Percentiles rank a stretch among this genome's conserved stretches.
phyloP scores from a whole-genome alignment of 2,329 filamentous ascomycete genomes.

The Penicillium italicum region DNA sequence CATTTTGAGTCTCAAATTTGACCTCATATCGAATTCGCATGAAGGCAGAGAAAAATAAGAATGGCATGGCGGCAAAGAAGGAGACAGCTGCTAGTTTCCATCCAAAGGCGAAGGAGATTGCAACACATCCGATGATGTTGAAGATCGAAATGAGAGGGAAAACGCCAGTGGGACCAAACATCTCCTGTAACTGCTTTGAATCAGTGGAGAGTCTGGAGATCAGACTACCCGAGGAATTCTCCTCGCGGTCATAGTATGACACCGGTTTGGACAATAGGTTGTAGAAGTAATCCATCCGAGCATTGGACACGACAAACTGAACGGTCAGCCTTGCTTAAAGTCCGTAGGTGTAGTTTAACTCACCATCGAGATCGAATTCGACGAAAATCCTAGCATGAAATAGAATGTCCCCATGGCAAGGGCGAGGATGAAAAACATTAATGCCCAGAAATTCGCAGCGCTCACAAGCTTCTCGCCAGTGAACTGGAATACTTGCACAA shows the following conservation, averaged over 20 bases:
- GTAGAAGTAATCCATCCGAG: conserved; percentile 32
- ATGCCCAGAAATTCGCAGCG: conserved; percentile 50
- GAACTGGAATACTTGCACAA: conserved; percentile 49
- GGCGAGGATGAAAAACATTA: conserved; percentile 57
- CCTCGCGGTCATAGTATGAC: conserved; percentile 44
- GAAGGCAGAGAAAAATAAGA: conserved; percentile 50
- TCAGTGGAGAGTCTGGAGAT: conserved; percentile 49
- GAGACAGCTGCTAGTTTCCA: conserved; percentile 73
- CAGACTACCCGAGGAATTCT: conserved; percentile 49
- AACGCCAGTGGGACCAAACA: conserved; percentile 47
- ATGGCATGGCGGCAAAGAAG: conserved; percentile 56
- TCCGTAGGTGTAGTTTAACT: conserved; percentile 12
- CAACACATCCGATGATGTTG: conserved; percentile 61
- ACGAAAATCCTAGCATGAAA: conserved; percentile 45
- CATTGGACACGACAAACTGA: conserved; percentile 33
- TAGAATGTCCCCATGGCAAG: conserved; percentile 47
- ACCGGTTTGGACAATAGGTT: conserved; percentile 44
- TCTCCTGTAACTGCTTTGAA: conserved; percentile 50
- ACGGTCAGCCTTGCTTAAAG: conserved; percentile 10
- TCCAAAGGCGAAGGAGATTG: conserved; percentile 67
- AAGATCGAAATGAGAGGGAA: conserved; percentile 61
- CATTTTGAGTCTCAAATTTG: conserved; percentile 66
- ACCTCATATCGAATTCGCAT: conserved; percentile 61
- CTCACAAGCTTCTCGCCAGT: conserved; percentile 37
- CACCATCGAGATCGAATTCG: conserved; percentile 47